A percentile compares a stretch with the other conserved stretches of the same genome.
phyloP scores from a whole-genome alignment of 2,329 filamentous ascomycete genomes.

The Aspergillus texensis region DNA sequence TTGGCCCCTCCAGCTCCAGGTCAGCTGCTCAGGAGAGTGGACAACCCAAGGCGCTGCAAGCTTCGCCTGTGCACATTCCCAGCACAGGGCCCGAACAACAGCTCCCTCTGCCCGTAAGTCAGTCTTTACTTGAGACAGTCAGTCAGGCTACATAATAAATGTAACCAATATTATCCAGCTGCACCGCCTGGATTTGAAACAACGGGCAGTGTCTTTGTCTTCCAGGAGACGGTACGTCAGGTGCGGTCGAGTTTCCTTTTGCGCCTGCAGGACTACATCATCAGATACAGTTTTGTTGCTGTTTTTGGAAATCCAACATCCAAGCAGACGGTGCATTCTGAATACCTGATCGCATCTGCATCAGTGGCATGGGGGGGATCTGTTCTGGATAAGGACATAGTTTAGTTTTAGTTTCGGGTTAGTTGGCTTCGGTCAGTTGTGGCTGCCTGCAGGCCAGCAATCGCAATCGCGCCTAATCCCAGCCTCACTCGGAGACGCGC shows the following conservation, averaged over 20 bases:
- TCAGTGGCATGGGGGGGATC: constrained; percentile 21
- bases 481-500: constrained; percentile 31
- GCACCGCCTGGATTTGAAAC: background rate
- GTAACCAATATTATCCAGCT: background rate
- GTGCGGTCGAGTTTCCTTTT: background rate
- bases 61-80: background rate
- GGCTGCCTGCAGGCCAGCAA: constrained; percentile 23
- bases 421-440: constrained; percentile 12
- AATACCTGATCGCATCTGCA: constrained; percentile 17
- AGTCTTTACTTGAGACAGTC: constrained; percentile 5
- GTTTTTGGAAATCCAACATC: constrained; percentile 21
- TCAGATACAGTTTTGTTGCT: constrained; percentile 18
- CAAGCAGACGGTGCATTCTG: constrained; percentile 6
- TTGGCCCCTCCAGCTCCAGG: constrained; percentile 13
- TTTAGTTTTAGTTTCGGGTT: constrained; percentile 1
- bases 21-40: constrained; percentile 15
- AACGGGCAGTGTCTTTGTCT: background rate
- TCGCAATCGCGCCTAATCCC: constrained; percentile 21
- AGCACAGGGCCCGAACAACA: background rate
- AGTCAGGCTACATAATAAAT: background rate
- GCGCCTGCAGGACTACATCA: constrained; percentile 18
- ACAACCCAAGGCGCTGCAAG: background rate
- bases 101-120: background rate
- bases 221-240: constrained; percentile 7
- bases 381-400: background rate